A percentile compares a stretch with the other conserved stretches of the same genome.
Evolutionary conservation across 192 early-diverging fungal genomes (phyloP).

Genomic region (Coemansia sp.): DNA sequence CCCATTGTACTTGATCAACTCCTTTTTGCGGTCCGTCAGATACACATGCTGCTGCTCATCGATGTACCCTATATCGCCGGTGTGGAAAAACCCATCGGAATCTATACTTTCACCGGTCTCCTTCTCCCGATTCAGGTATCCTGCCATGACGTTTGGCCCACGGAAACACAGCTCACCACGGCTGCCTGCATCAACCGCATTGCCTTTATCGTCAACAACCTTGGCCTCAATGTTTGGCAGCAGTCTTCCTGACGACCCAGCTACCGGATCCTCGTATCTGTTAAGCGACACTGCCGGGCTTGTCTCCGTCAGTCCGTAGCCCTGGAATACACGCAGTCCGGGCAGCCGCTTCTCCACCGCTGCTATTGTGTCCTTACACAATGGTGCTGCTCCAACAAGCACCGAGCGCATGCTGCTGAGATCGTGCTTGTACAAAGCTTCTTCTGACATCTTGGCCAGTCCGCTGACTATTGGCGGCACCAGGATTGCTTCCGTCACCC

Average conservation of each 20-base stretch:
- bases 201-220: slow-evolving; percentile 63
- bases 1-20: slow-evolving; percentile 91
- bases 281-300: slow-evolving; percentile 37
- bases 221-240: slow-evolving; percentile 71
- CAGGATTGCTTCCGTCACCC: slow-evolving; percentile 59
- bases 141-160: slow-evolving; percentile 84
- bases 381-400: slow-evolving; percentile 76
- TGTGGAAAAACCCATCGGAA: slow-evolving; percentile 77
- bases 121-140: slow-evolving; percentile 75
- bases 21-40: slow-evolving; percentile 77
- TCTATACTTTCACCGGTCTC: slow-evolving; percentile 71
- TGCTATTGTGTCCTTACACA: slow-evolving; percentile 49
- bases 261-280: neutral
- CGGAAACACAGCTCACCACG: slow-evolving; percentile 82
- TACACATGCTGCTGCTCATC: slow-evolving; percentile 61
- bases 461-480: slow-evolving; percentile 67
- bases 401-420: slow-evolving; percentile 62
- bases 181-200: slow-evolving; percentile 30
- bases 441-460: slow-evolving; percentile 66
- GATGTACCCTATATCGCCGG: slow-evolving; percentile 74
- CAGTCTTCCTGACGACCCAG: slow-evolving; percentile 67
- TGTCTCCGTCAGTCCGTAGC: slow-evolving; percentile 66
- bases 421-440: slow-evolving; percentile 60
- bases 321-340: slow-evolving; percentile 48
- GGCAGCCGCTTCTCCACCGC: slow-evolving; percentile 42